Conservation (phyloP, 139 green algal species). For the Axilococcus clingmanii region DNA sequence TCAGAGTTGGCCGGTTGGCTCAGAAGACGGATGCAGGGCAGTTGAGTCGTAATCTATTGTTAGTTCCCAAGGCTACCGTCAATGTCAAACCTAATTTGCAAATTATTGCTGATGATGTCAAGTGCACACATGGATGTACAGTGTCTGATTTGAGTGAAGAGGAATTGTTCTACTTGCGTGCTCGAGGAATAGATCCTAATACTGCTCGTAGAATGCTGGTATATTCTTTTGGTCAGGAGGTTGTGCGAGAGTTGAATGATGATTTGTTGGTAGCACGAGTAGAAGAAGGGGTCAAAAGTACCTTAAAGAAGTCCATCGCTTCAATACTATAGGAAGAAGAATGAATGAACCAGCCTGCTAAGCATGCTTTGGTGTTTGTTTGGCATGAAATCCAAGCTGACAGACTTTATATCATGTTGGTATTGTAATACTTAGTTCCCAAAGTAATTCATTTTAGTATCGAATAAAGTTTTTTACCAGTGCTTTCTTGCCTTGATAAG, state of each 20-base stretch:
- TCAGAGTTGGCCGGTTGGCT: constrained; percentile 73
- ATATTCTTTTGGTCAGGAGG: constrained; percentile 79
- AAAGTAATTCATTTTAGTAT: too few species aligned
- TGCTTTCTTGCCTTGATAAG: too few species aligned
- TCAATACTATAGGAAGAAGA: too few species aligned
- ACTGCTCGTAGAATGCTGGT: constrained; percentile 73
- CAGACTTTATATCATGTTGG: too few species aligned
- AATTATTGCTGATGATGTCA: constrained; percentile 98
- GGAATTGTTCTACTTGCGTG: constrained; percentile 97
- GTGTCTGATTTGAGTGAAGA: constrained; percentile 95
- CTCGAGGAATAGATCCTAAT: constrained; percentile 63
- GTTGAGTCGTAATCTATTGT: constrained; percentile 87
- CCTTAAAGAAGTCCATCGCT: constrained; percentile 3
- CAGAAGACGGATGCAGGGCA: constrained; percentile 94
- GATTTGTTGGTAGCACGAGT: constrained; percentile 24
- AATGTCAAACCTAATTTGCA: constrained; percentile 98
- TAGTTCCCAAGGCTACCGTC: constrained; percentile 84
- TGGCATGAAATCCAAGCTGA: too few species aligned
- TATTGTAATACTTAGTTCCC: too few species aligned
- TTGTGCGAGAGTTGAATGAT: constrained; percentile 54
- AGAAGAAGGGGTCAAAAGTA: constrained; percentile 8
- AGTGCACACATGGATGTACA: constrained; percentile 95
- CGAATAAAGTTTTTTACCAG: too few species aligned
- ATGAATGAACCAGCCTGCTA: too few species aligned
- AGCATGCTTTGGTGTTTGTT: too few species aligned